Conservation (phyloP, 2,329 filamentous ascomycete species). For the Colletotrichum destructivum region DNA sequence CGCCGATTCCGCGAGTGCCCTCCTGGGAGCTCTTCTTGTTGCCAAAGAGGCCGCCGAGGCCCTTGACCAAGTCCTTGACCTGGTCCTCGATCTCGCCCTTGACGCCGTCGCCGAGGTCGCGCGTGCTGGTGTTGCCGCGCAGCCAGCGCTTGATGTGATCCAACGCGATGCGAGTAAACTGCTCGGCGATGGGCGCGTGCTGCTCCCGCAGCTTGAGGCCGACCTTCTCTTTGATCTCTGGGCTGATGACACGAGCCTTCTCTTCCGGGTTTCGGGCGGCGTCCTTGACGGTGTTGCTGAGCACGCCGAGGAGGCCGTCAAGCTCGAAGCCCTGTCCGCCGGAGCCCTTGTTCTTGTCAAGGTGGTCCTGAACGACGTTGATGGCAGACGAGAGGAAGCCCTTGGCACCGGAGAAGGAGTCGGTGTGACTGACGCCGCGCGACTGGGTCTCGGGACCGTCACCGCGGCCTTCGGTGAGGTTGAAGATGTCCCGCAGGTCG, state of each 20-base stretch:
- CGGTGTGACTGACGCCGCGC: constrained; percentile 42
- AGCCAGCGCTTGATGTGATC: constrained; percentile 64
- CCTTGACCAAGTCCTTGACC: constrained; percentile 61
- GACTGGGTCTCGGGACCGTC: constrained; percentile 46
- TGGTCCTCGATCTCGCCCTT: constrained; percentile 62
- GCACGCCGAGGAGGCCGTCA: constrained; percentile 59
- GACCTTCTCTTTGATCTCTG: constrained; percentile 63
- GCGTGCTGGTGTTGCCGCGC: constrained; percentile 58
- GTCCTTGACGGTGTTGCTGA: constrained; percentile 61
- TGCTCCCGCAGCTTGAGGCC: constrained; percentile 57
- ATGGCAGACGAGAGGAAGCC: constrained; percentile 60
- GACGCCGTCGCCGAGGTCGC: constrained; percentile 60
- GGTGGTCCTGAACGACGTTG: constrained; percentile 58
- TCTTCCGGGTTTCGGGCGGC: constrained; percentile 62
- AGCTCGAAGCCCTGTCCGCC: constrained; percentile 55
- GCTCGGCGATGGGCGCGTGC: constrained; percentile 60
- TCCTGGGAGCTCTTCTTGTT: constrained; percentile 51
- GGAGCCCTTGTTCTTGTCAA: constrained; percentile 49
- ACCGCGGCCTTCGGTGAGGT: constrained; percentile 55
- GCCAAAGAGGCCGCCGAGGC: constrained; percentile 58
- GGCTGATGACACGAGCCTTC: constrained; percentile 60
- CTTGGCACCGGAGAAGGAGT: constrained; percentile 50
- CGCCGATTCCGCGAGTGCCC: constrained; percentile 50
- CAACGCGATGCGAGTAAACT: constrained; percentile 62
- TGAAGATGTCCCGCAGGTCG: constrained; percentile 61